These are phyloP conservation scores for Elongisporangium prolatum DNA, from an alignment of 352 stramenopile species.

Conservation along the genomic window DNA sequence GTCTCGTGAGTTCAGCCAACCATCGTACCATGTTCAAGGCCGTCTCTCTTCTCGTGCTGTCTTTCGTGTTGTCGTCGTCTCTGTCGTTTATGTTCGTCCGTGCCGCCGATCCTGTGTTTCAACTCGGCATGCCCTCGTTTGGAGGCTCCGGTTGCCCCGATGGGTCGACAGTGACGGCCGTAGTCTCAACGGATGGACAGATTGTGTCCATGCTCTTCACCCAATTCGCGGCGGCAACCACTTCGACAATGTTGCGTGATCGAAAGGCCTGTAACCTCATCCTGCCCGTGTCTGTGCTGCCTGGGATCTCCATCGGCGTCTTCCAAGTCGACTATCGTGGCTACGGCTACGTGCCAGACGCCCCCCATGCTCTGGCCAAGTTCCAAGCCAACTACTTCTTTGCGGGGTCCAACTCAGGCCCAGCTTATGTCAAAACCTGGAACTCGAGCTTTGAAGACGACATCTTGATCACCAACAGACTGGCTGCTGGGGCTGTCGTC, in stretches of 20 bases:
- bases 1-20: no score
- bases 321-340: constrained; percentile 46
- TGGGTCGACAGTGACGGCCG: constrained; percentile 15
- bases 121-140: constrained; percentile 19
- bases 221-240: constrained; percentile 21
- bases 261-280: constrained; percentile 36
- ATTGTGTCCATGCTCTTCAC: constrained; percentile 25
- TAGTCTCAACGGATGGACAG: constrained; percentile 23
- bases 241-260: constrained; percentile 21
- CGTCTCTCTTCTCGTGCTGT: background rate
- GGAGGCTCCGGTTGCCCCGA: constrained; percentile 19
- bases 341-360: constrained; percentile 32
- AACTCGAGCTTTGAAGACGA: constrained; percentile 25
- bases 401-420: constrained; percentile 29
- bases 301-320: constrained; percentile 27
- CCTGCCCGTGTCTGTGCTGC: constrained; percentile 30
- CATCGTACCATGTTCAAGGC: background rate
- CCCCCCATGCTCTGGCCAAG: constrained; percentile 26
- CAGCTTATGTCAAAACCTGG: constrained; percentile 25
- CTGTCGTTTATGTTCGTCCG: background rate
- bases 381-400: constrained; percentile 62
- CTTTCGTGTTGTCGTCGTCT: background rate
- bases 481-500: constrained; percentile 36
- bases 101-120: constrained; percentile 12
- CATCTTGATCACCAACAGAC: constrained; percentile 40